Evolutionary conservation across 495 filamentous ascomycete species (phyloP).

Genomic region (Xylaria flabelliformis): DNA sequence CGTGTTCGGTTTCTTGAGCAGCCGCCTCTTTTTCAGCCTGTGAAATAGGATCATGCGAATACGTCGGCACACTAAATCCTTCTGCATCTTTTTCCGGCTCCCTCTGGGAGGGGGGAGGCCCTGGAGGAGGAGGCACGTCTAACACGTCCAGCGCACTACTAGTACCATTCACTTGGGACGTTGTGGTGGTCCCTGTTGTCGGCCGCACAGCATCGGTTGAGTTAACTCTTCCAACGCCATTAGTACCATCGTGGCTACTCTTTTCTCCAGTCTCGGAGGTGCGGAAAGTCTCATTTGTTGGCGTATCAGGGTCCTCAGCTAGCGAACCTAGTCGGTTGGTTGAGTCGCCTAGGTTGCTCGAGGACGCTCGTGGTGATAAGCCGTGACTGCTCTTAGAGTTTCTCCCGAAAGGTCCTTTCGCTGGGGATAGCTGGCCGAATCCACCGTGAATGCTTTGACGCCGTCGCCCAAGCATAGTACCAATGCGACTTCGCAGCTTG

Average conservation of each 20-base stretch:
- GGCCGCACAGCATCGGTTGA: constrained; percentile 38
- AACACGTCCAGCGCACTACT: constrained; percentile 41
- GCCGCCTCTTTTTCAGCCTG: constrained; percentile 81
- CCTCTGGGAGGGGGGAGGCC: constrained; percentile 53
- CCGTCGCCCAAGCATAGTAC: constrained; percentile 78
- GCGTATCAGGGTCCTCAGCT: constrained; percentile 52
- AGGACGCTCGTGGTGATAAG: constrained; percentile 58
- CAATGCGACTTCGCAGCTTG: constrained; percentile 68
- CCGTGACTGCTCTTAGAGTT: constrained; percentile 58
- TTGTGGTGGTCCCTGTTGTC: constrained; percentile 35
- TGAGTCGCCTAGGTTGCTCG: constrained; percentile 60
- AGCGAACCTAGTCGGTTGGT: constrained; percentile 58
- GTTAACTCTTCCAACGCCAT: constrained; percentile 45
- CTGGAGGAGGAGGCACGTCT: constrained; percentile 54
- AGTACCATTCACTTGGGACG: constrained; percentile 49
- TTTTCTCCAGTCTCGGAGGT: constrained; percentile 43
- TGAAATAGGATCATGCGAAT: constrained; percentile 78
- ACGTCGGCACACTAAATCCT: constrained; percentile 72
- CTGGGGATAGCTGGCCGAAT: constrained; percentile 53
- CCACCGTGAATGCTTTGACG: constrained; percentile 63
- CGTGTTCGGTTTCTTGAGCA: constrained; percentile 66
- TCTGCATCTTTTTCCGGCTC: constrained; percentile 62
- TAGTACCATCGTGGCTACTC: constrained; percentile 51
- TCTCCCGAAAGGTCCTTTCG: constrained; percentile 60
- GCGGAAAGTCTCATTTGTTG: constrained; percentile 36